Evolutionary conservation across 208 protist genomes (phyloP).

Genomic region (Leishmania tarentolae): DNA sequence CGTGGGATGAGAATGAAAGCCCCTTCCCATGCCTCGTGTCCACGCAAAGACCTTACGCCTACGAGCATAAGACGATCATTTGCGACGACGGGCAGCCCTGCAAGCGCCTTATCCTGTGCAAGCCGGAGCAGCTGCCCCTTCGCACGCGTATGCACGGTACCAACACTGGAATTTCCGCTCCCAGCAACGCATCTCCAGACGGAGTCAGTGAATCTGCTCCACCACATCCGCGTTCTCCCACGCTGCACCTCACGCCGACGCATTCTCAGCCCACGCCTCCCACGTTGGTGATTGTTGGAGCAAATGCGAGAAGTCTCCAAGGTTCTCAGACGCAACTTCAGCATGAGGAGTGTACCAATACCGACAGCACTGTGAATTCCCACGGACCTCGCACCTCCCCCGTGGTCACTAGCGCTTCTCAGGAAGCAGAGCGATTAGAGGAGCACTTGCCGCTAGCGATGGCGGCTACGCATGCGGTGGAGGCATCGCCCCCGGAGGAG

Average conservation of each 20-base stretch:
- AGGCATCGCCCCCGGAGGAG: neutral
- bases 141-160: neutral
- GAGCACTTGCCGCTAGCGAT: neutral
- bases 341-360: neutral
- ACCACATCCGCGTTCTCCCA: neutral
- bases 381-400: neutral
- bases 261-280: neutral
- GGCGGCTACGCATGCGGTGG: neutral
- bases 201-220: neutral
- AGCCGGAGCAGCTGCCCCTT: neutral
- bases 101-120: conserved; percentile 9
- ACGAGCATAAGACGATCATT: conserved; percentile 13
- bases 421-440: neutral
- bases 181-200: neutral
- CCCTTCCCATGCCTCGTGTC: neutral
- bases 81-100: conserved; percentile 5
- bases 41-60: neutral
- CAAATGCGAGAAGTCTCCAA: neutral
- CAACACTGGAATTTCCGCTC: neutral
- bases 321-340: neutral
- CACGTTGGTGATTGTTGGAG: neutral
- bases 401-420: neutral
- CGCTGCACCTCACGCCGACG: neutral
- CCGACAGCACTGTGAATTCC: neutral
- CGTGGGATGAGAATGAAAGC: neutral